Evolutionary conservation across 192 early-diverging fungal genomes (phyloP), one percentile per base, ranked within the genome.

Genomic region (Mortierella antarctica): DNA sequence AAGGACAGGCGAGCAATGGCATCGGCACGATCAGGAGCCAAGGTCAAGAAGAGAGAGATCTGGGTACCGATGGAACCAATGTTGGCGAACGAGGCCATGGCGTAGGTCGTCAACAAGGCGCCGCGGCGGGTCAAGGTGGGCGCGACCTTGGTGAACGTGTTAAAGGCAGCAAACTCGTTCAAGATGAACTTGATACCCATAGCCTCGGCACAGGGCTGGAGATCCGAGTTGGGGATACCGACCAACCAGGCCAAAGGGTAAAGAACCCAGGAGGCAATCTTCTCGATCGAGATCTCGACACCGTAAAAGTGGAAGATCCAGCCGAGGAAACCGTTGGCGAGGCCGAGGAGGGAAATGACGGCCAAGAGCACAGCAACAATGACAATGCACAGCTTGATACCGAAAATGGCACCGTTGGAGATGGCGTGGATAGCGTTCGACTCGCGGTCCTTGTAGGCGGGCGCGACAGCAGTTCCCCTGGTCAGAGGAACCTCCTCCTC

Each of bases 131-230:
- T 74, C 64, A 93, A 83, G 41, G 52, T 51, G 14, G 70, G 72
- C 62, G 74, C 77, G 18, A 85, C 57, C 47, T 71, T 73, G 13
- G 84, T 84, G 67, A 93, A 80, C 62, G 60, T 41, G 1, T 59
- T 42, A 84, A 93, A 97, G 10, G 96, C 96, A n/a, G 91, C 92
- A 82, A 97, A 95, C 88, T 97, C 96, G 87, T 96, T 97, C 44
- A 91, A 83, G 69, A 94, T 84, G 59, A 96, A 88, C 85, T 97
- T 97, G 58, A 88, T 89, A 39, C 91, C 76, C 76, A 79, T 79
- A n/a, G 76, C 76, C 64, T 79, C 63, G 14, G 76, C 76, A 51
- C 63, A n/a, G 12, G 58, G 63, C 10, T 40, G 48, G 15, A 87
- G 56, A 56, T 87, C 83, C 7, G 20, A 18, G 50, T 40, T 83